These are phyloP conservation scores for Neurospora sp. DNA, from an alignment of 495 filamentous ascomycete species.

Conservation along the genomic window DNA sequence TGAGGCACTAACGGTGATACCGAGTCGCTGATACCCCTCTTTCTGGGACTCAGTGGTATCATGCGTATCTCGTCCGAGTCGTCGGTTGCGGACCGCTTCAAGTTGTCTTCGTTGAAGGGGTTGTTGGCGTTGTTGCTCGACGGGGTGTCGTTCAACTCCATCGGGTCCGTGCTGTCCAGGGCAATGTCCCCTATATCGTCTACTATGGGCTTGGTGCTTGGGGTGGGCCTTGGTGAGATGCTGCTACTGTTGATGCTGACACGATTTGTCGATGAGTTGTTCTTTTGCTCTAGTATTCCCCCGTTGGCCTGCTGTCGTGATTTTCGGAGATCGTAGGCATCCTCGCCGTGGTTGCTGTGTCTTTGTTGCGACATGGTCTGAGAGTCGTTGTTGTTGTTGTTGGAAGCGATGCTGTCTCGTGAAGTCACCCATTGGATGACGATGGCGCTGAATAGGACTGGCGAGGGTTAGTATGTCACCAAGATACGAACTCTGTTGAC, in stretches of 20 bases:
- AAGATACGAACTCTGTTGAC: slow-evolving; percentile 2
- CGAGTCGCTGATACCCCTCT: not conserved
- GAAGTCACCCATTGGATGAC: slow-evolving; percentile 46
- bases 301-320: not conserved
- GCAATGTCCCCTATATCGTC: slow-evolving; percentile 13
- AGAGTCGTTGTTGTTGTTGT: slow-evolving; percentile 2
- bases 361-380: slow-evolving; percentile 5
- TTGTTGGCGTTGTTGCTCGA: slow-evolving; percentile 4
- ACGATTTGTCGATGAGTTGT: not conserved
- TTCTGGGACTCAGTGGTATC: not conserved
- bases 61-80: not conserved
- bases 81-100: not conserved
- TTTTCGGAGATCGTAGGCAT: slow-evolving; percentile 4
- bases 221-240: slow-evolving; percentile 1
- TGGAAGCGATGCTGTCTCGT: slow-evolving; percentile 26
- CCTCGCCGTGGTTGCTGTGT: slow-evolving; percentile 7
- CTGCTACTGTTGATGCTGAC: slow-evolving; percentile 5
- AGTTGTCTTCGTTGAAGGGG: slow-evolving; percentile 5
- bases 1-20: not conserved
- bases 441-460: slow-evolving; percentile 42
- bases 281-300: not conserved
- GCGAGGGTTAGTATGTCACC: not conserved
- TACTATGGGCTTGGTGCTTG: slow-evolving; percentile 15
- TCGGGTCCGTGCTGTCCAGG: not conserved
- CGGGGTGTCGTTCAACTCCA: not conserved